Base-by-base conservation (phyloP, 441 rosid species). In the Aquilaria agallochum region DNA sequence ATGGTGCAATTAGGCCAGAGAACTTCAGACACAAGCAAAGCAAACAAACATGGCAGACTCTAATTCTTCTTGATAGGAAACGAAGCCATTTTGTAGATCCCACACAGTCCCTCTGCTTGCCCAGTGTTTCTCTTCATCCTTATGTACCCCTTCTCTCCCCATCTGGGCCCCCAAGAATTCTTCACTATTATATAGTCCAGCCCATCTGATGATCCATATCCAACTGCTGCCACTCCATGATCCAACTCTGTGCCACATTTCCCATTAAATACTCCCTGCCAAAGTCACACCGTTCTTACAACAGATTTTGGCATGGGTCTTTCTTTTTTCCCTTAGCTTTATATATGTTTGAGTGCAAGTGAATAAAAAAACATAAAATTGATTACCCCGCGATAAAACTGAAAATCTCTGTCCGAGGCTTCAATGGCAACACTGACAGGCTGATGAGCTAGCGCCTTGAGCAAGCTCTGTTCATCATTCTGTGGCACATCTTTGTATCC, bases 51-150 rank as follows among this genome's bases (percentile, higher is more conserved):
- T 20, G 27, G 27, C 27, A 5, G 45, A 68, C n/a, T 73, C n/a
- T 73, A 40, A 5, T 40, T 72, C 55, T 76, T 72, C 55, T 81
- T 79, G 51, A 70, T 70, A 4, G 89, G 89, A 64, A 70, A 80
- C 33, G 90, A 84, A 66, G 83, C 88, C 87, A 85, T 76, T 71
- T 80, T 82, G 72, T 85, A 82, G 63, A 85, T 80, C 3, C 90
- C 86, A 65, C 90, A 85, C 1, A 80, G 62, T n/a, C 91, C 91
- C 53, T 76, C 75, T 33, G 79, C 76, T 62, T 77, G 80, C 3
- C 88, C 79, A 40, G 84, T 77, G 67, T 75, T 82, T 68, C 81
- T 82, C 81, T 76, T 85, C 81, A 85, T 68, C 66, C 87, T 66
- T 5, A 85, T 73, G 73, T 68, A 80, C 10, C 88, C 88, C 55